Conservation (phyloP, 257 asterid species). For the Plectranthus barbatus region DNA sequence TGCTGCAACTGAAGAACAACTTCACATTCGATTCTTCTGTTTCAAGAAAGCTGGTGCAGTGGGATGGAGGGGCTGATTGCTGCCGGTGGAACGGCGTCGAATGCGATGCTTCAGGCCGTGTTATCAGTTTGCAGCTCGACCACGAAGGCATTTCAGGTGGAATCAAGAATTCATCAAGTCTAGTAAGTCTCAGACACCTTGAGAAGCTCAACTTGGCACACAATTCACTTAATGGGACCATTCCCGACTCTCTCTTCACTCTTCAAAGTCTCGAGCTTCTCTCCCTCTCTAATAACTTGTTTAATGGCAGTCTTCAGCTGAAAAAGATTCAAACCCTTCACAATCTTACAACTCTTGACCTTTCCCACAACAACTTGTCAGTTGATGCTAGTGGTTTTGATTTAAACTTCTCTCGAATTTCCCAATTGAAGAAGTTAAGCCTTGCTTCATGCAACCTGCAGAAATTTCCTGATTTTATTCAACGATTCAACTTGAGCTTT, state of each 20-base stretch:
- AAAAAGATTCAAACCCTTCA: slow-evolving; percentile 5
- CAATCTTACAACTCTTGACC: slow-evolving; percentile 21
- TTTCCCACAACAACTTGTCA: slow-evolving; percentile 31
- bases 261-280: slow-evolving; percentile 9
- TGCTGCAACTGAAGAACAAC: too few relatives aligned
- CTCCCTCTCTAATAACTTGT: slow-evolving; percentile 19
- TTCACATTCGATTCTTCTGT: too few relatives aligned
- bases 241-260: slow-evolving; percentile 19
- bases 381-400: not conserved
- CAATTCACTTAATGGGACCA: slow-evolving; percentile 12
- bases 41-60: too few relatives aligned
- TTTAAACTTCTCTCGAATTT: slow-evolving; percentile 7
- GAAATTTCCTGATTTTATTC: not conserved
- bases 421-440: not conserved
- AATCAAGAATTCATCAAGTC: slow-evolving; percentile 10
- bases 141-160: slow-evolving; percentile 8
- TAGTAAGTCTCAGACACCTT: not conserved
- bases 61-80: too few relatives aligned
- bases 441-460: slow-evolving; percentile 21
- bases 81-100: too few relatives aligned
- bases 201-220: not conserved
- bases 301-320: slow-evolving; percentile 5
- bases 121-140: slow-evolving; percentile 24
- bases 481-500: not conserved
- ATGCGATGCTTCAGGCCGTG: slow-evolving; percentile 32